phyloP scores from a whole-genome alignment of 192 early-diverging fungal species.

The Backusella morwellensis region DNA sequence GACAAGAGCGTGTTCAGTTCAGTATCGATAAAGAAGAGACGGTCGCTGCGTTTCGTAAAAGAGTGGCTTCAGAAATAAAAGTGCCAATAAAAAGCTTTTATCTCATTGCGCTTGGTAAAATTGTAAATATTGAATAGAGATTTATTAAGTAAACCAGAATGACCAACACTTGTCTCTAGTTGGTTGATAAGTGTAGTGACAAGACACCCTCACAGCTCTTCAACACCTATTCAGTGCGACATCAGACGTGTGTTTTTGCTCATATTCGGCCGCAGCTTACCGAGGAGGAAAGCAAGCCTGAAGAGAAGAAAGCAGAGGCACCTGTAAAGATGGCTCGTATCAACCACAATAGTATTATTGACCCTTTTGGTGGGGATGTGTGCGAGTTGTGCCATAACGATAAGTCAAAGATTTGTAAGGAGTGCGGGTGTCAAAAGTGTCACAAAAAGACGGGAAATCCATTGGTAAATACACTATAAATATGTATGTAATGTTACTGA shows the following conservation, averaged over 20 bases:
- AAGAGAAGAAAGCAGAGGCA: background rate
- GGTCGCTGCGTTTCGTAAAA: constrained; percentile 2
- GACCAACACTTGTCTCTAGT: background rate
- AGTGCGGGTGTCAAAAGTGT: constrained; percentile 54
- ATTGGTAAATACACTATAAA: constrained; percentile 27
- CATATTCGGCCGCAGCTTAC: background rate
- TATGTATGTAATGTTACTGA: background rate
- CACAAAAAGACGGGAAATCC: constrained; percentile 53
- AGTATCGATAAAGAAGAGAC: background rate
- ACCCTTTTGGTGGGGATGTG: background rate
- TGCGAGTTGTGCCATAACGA: constrained; percentile 18
- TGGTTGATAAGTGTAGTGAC: constrained; percentile 9
- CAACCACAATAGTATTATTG: background rate
- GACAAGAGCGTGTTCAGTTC: background rate
- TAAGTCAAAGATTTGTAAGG: constrained; percentile 26
- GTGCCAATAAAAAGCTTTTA: background rate
- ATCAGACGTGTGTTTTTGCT: background rate
- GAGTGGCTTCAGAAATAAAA: background rate
- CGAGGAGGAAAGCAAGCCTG: background rate
- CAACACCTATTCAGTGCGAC: background rate
- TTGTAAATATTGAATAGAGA: background rate
- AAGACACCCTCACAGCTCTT: constrained; percentile 5
- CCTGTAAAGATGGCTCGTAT: background rate
- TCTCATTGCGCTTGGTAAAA: constrained; percentile 11
- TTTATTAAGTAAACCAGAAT: background rate